phyloP scores from a whole-genome alignment of 2,329 filamentous ascomycete species.

The Zymoseptoria tritici region DNA sequence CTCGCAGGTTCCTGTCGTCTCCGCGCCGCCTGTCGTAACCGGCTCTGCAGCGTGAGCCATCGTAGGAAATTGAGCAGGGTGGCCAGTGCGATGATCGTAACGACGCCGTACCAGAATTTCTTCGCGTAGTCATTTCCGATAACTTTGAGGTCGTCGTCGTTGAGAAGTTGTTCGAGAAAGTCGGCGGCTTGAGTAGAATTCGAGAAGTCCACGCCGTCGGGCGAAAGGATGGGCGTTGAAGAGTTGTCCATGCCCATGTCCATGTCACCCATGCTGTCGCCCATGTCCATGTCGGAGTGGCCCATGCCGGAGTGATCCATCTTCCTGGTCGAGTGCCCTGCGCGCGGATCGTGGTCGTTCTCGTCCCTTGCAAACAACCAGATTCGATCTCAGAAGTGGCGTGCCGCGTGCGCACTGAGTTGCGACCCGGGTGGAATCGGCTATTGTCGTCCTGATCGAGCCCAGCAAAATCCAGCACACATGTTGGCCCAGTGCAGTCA shows the following conservation, averaged over 20 bases:
- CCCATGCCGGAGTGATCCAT: conserved; percentile 6
- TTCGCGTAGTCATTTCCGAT: conserved; percentile 32
- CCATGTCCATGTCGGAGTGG: conserved; percentile 6
- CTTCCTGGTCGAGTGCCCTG: background rate
- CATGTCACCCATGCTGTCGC: conserved; percentile 9
- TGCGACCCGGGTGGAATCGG: background rate
- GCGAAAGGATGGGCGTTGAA: conserved; percentile 20
- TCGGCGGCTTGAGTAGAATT: conserved; percentile 31
- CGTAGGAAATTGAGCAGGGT: conserved; percentile 27
- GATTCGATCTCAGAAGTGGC: background rate
- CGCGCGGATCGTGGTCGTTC: background rate
- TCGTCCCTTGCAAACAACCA: background rate
- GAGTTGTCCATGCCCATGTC: conserved; percentile 16
- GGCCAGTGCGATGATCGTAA: conserved; percentile 28
- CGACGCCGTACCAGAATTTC: conserved; percentile 36
- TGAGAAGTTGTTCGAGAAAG: conserved; percentile 31
- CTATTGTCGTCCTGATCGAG: background rate
- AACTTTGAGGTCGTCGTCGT: conserved; percentile 31
- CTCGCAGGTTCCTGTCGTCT: conserved; percentile 25
- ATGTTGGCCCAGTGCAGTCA: background rate
- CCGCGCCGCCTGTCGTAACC: conserved; percentile 30
- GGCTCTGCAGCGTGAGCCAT: conserved; percentile 25
- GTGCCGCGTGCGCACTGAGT: background rate
- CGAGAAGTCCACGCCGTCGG: conserved; percentile 32
- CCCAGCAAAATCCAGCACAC: background rate